Conservation (phyloP, 352 stramenopile species). For the Globisporangium radiosum region DNA sequence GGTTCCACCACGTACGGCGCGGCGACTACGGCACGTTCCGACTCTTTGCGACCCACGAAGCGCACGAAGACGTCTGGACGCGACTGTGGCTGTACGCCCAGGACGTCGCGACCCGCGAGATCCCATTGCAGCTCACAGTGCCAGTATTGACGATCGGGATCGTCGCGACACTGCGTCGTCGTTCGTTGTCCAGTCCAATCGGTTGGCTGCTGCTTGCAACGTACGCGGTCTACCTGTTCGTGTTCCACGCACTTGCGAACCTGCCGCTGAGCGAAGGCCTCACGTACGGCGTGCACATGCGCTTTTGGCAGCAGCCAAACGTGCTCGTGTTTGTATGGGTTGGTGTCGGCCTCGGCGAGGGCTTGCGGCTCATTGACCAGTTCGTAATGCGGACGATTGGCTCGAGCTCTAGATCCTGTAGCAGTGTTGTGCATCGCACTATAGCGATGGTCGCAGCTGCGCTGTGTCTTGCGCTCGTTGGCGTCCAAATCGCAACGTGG, state of each 20-base stretch:
- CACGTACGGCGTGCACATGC: constrained; percentile 92
- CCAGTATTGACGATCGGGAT: constrained; percentile 29
- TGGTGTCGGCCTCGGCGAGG: constrained; percentile 43
- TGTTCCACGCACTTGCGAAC: constrained; percentile 94
- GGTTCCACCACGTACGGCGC: constrained; percentile 89
- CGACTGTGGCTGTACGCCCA: constrained; percentile 62
- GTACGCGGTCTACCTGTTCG: constrained; percentile 89
- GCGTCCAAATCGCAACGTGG: constrained; percentile 30
- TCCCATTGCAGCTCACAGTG: constrained; percentile 36
- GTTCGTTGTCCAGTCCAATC: background rate
- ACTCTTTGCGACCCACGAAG: constrained; percentile 79
- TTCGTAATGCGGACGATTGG: background rate
- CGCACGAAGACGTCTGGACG: constrained; percentile 61
- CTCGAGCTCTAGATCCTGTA: too few species aligned
- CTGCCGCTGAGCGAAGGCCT: constrained; percentile 89
- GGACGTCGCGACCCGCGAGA: constrained; percentile 57
- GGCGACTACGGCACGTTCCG: constrained; percentile 93
- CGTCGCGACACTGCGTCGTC: constrained; percentile 13
- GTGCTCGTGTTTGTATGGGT: constrained; percentile 87
- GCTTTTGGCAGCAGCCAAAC: constrained; percentile 93
- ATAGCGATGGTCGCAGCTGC: background rate
- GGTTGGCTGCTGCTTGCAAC: constrained; percentile 35
- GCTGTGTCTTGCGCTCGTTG: constrained; percentile 19
- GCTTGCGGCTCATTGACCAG: constrained; percentile 6
- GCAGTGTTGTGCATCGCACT: too few species aligned